Evolutionary conservation across 164 flowering plant genomes (phyloP).

Genomic region (Hamamelis virginiana): DNA sequence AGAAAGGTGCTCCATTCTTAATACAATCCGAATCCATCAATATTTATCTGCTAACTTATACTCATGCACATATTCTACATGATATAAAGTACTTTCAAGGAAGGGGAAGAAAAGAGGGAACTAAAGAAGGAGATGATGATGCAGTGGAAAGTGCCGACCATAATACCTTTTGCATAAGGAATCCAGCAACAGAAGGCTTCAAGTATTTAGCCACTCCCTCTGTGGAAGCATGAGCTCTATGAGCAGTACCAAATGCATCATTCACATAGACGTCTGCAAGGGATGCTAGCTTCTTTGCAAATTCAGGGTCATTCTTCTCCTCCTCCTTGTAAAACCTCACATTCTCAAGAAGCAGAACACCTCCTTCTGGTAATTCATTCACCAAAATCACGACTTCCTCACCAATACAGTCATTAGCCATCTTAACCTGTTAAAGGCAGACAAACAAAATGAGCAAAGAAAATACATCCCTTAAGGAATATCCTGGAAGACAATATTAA

Average conservation of each 20-base stretch:
- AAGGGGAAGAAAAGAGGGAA: not conserved
- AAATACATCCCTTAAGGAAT: not conserved
- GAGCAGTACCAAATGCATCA: slow-evolving; percentile 91
- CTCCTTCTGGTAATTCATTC: slow-evolving; percentile 66
- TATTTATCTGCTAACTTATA: not conserved
- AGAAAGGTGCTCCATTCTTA: too few relatives aligned
- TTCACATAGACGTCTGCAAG: slow-evolving; percentile 83
- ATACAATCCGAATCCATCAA: too few relatives aligned
- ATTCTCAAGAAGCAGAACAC: slow-evolving; percentile 83
- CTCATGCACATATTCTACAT: not conserved
- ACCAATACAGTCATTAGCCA: slow-evolving; percentile 80
- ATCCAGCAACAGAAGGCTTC: slow-evolving; percentile 88
- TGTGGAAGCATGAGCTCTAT: slow-evolving; percentile 90
- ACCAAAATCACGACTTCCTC: slow-evolving; percentile 74
- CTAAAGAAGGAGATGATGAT: too few relatives aligned
- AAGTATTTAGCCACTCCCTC: slow-evolving; percentile 81
- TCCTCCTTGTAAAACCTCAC: slow-evolving; percentile 86
- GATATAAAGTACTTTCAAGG: not conserved
- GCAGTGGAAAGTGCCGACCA: not conserved
- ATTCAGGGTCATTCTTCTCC: slow-evolving; percentile 90
- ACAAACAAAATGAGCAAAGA: not conserved
- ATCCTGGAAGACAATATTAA: too few relatives aligned
- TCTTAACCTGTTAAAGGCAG: slow-evolving; percentile 50
- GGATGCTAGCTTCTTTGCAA: slow-evolving; percentile 78
- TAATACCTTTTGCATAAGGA: slow-evolving; percentile 86